A percentile compares a stretch with the other conserved stretches of the same genome.
Evolutionary conservation across 352 stramenopile genomes (phyloP).

Genomic region (Phytophthora ramorum): DNA sequence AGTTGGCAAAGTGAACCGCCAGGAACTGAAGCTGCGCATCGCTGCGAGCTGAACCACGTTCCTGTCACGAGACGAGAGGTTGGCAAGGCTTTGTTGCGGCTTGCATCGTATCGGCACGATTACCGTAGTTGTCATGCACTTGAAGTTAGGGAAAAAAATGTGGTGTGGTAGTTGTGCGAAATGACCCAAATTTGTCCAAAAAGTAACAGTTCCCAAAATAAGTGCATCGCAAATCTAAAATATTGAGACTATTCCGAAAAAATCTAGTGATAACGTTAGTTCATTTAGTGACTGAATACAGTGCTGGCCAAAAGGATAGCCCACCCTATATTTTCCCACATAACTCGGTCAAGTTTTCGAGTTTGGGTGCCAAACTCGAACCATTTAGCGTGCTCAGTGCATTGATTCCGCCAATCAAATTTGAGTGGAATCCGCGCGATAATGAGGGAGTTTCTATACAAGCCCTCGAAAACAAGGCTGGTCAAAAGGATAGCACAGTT

Average conservation of each 20-base stretch:
- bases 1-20: background rate
- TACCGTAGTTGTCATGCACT: background rate
- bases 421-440: too few relatives aligned
- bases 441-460: background rate
- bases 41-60: background rate
- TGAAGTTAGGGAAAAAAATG: background rate
- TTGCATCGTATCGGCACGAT: constrained; percentile 2
- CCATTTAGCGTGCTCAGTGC: background rate
- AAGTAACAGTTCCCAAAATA: too few relatives aligned
- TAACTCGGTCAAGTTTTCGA: too few relatives aligned
- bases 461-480: background rate
- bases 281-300: background rate
- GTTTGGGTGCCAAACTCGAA: too few relatives aligned
- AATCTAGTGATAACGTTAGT: too few relatives aligned
- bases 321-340: too few relatives aligned
- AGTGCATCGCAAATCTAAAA: too few relatives aligned
- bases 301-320: too few relatives aligned
- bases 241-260: too few relatives aligned
- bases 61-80: background rate
- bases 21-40: constrained; percentile 18
- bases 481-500: constrained; percentile 7
- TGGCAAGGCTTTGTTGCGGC: background rate
- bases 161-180: too few relatives aligned
- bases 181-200: too few relatives aligned
- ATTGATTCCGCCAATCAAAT: too few relatives aligned